Conservation (phyloP, 768 basidiomycete genomes). For the Boletus pseudo-olivaceus region DNA sequence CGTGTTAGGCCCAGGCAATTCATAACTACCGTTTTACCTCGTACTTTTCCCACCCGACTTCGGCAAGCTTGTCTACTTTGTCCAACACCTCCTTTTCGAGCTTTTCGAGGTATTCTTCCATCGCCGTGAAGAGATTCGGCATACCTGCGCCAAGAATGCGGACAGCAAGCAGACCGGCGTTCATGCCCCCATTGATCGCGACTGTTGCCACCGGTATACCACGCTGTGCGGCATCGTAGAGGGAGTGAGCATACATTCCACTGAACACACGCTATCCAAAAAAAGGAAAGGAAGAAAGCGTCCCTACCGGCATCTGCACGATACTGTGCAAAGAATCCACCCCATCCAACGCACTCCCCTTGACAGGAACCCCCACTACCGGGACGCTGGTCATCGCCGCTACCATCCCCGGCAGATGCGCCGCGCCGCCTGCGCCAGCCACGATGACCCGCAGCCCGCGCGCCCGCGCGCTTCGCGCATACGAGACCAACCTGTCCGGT, state of each 20-base stretch:
- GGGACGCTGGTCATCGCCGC: conserved; percentile 91
- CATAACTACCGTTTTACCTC: conserved; percentile 37
- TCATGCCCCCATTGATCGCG: conserved; percentile 92
- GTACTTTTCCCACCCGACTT: conserved; percentile 87
- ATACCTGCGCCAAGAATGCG: conserved; percentile 81
- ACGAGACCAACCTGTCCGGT: conserved; percentile 78
- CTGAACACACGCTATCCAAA: neutral
- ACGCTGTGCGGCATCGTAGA: conserved; percentile 47
- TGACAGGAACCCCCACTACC: conserved; percentile 95
- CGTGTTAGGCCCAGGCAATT: neutral
- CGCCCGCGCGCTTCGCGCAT: conserved; percentile 68
- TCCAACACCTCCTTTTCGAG: conserved; percentile 73
- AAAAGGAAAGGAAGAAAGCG: neutral
- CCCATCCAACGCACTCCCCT: conserved; percentile 88
- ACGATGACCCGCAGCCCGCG: conserved; percentile 75
- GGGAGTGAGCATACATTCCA: neutral
- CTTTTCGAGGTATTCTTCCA: conserved; percentile 69
- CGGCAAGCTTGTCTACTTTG: conserved; percentile 73
- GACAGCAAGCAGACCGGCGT: conserved; percentile 88
- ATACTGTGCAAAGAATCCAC: conserved; percentile 97
- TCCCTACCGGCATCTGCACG: conserved; percentile 95
- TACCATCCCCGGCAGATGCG: conserved; percentile 98
- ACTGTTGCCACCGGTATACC: conserved; percentile 98
- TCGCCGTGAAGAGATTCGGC: conserved; percentile 57
- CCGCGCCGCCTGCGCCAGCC: conserved; percentile 97